phyloP scores from a whole-genome alignment of 1,284 basidiomycete genomes.

The Entoloma clypeatum region DNA sequence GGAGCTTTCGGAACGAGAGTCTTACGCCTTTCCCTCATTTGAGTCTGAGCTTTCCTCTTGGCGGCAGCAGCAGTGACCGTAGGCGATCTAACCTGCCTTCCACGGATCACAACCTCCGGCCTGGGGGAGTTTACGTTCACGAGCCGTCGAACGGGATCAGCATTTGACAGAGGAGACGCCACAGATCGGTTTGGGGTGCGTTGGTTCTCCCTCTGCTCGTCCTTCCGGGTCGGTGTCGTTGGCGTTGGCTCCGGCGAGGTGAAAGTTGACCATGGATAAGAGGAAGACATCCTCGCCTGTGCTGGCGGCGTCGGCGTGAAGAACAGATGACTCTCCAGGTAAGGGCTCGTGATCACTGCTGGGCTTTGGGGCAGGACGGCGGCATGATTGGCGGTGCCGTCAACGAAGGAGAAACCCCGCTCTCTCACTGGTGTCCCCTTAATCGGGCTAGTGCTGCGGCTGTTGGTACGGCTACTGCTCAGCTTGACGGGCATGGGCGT shows the following conservation, averaged over 20 bases:
- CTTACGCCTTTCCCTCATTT: no score
- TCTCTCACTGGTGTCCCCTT: slow-evolving; percentile 9
- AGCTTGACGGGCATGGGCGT: slow-evolving; percentile 13
- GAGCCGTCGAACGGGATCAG: slow-evolving; percentile 3
- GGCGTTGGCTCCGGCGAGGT: background rate
- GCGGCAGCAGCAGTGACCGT: no score
- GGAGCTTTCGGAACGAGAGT: no score
- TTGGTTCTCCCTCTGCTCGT: slow-evolving; percentile 9
- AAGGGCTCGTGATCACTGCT: slow-evolving; percentile 33
- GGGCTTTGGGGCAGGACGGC: slow-evolving; percentile 33
- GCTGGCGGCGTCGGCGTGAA: slow-evolving; percentile 27
- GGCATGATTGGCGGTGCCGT: slow-evolving; percentile 13
- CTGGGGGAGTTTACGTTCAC: slow-evolving; percentile 14
- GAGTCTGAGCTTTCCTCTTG: no score
- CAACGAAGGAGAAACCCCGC: background rate
- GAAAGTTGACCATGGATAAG: slow-evolving; percentile 6
- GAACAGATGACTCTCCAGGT: slow-evolving; percentile 32
- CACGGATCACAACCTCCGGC: slow-evolving; percentile 14
- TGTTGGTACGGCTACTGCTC: slow-evolving; percentile 16
- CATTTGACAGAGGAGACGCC: slow-evolving; percentile 10
- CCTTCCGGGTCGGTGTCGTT: background rate
- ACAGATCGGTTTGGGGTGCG: slow-evolving; percentile 7
- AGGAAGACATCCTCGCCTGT: background rate
- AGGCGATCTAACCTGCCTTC: slow-evolving; percentile 10
- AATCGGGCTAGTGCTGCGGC: slow-evolving; percentile 17